Evolutionary conservation across 176 grass and related monocot genomes (phyloP).

Genomic region (Phoenix roebelenii): DNA sequence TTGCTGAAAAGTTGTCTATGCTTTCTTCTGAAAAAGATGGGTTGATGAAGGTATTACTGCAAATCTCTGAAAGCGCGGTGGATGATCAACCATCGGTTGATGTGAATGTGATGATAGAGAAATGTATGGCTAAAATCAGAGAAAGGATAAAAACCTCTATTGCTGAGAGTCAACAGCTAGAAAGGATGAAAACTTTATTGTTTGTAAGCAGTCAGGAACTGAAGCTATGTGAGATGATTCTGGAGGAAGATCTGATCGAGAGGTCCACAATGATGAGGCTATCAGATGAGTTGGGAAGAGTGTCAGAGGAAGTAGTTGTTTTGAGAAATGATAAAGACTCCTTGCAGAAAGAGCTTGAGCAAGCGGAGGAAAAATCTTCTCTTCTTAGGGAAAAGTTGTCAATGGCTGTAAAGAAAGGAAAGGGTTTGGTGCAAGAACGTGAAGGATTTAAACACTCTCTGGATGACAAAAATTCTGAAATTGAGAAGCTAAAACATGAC

Average conservation of each 20-base stretch:
- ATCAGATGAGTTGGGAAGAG: conserved; percentile 39
- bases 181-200: conserved; percentile 49
- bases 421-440: conserved; percentile 88
- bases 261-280: conserved; percentile 34
- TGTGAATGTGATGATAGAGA: conserved; percentile 33
- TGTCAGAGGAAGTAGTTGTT: conserved; percentile 32
- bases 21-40: conserved; percentile 48
- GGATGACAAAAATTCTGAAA: conserved; percentile 44
- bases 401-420: conserved; percentile 97
- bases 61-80: conserved; percentile 52
- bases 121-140: conserved; percentile 40
- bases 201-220: conserved; percentile 66
- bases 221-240: conserved; percentile 53
- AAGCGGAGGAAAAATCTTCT: conserved; percentile 72
- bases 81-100: conserved; percentile 32
- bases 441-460: conserved; percentile 68
- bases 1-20: conserved; percentile 37
- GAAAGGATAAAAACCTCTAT: conserved; percentile 38
- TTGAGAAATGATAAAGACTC: conserved; percentile 71
- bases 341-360: conserved; percentile 66
- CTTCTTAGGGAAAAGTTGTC: conserved; percentile 91
- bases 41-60: conserved; percentile 52
- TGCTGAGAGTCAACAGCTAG: conserved; percentile 32
- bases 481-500: conserved; percentile 28
- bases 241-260: conserved; percentile 60